phyloP scores from a whole-genome alignment of 768 basidiomycete genomes.

The Naganishia vishniacii region DNA sequence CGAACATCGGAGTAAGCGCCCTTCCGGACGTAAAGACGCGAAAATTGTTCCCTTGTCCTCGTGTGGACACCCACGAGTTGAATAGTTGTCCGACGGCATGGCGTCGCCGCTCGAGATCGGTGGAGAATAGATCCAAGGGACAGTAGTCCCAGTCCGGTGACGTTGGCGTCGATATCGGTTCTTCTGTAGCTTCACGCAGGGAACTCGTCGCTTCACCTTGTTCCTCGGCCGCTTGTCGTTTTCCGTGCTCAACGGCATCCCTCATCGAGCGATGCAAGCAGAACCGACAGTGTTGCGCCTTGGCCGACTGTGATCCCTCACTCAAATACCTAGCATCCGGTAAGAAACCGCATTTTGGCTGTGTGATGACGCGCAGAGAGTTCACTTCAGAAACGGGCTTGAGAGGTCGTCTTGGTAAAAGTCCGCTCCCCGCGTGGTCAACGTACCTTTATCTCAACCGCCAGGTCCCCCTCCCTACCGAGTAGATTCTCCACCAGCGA shows the following conservation, averaged over 20 bases:
- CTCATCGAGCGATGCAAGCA: conserved; percentile 67
- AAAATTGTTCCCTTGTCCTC: conserved; percentile 72
- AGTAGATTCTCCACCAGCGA: conserved; percentile 77
- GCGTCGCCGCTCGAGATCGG: conserved; percentile 58
- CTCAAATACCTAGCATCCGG: conserved; percentile 64
- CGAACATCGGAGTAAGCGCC: neutral
- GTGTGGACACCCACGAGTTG: conserved; percentile 58
- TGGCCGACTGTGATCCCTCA: conserved; percentile 56
- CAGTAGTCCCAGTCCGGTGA: conserved; percentile 56
- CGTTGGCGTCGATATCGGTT: neutral
- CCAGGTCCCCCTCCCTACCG: conserved; percentile 54
- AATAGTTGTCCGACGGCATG: conserved; percentile 56
- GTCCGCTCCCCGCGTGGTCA: too few species aligned
- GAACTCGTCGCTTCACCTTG: too few species aligned
- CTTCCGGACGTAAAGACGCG: conserved; percentile 59
- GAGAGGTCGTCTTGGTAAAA: too few species aligned
- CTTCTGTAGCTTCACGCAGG: too few species aligned
- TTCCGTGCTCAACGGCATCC: conserved; percentile 46
- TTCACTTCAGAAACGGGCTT: too few species aligned
- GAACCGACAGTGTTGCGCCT: conserved; percentile 74
- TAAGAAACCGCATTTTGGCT: conserved; percentile 92
- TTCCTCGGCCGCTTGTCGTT: too few species aligned
- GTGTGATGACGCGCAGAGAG: too few species aligned
- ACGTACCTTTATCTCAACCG: conserved; percentile 85
- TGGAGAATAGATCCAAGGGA: conserved; percentile 84